Conservation (phyloP, 331 rosid species). For the Rosa hybrid region DNA sequence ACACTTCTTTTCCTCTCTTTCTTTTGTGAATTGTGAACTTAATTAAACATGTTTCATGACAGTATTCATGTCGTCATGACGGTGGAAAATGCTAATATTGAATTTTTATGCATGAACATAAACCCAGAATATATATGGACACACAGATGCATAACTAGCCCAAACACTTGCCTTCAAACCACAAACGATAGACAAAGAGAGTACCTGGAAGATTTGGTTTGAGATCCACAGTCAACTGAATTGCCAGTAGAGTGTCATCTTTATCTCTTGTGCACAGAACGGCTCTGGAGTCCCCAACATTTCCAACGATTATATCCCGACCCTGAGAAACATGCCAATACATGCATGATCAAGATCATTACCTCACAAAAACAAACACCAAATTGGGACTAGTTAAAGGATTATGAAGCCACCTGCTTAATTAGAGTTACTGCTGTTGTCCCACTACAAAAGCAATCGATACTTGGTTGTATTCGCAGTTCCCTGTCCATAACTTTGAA, state of each 20-base stretch:
- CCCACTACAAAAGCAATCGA: conserved; percentile 95
- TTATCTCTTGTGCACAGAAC: conserved; percentile 82
- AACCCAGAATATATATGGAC: background rate
- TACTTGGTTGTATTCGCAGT: conserved; percentile 61
- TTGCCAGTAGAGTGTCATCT: conserved; percentile 60
- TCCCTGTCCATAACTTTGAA: conserved; percentile 91
- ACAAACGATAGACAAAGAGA: conserved; percentile 7
- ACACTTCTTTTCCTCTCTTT: background rate
- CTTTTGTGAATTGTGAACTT: background rate
- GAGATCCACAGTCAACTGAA: conserved; percentile 97
- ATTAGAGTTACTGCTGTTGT: conserved; percentile 93
- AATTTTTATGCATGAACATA: background rate
- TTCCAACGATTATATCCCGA: conserved; percentile 73
- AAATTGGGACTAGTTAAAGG: conserved; percentile 5
- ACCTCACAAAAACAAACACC: conserved; percentile 13
- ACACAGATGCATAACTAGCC: background rate
- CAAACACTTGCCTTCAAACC: background rate
- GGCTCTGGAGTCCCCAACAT: conserved; percentile 97
- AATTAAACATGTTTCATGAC: background rate
- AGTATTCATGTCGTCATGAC: background rate
- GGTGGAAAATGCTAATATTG: background rate
- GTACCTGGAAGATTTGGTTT: conserved; percentile 98
- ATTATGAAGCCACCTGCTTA: conserved; percentile 64
- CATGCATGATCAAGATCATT: conserved; percentile 26
- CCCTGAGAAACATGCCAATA: conserved; percentile 57